These are phyloP conservation scores for Colletotrichum sp. DNA, from an alignment of 2,329 filamentous ascomycete genomes.

Conservation along the genomic window DNA sequence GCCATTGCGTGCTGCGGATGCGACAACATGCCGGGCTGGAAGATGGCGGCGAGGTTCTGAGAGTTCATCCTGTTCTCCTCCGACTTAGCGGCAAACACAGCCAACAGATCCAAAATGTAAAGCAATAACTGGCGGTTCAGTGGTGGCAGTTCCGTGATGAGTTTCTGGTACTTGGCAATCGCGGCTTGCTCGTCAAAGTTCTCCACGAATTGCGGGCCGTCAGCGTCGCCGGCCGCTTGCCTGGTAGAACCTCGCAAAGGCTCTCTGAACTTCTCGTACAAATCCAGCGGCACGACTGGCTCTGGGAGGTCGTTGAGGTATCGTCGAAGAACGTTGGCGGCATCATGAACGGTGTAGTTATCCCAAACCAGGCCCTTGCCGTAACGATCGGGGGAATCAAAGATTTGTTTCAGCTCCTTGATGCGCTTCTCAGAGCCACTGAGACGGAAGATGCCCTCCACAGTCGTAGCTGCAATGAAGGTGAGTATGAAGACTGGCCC, in stretches of 20 bases:
- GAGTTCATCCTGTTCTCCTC: slow-evolving; percentile 98
- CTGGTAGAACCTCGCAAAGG: slow-evolving; percentile 76
- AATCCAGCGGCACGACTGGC: slow-evolving; percentile 91
- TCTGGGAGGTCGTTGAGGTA: slow-evolving; percentile 97
- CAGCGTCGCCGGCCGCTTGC: slow-evolving; percentile 74
- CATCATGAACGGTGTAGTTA: slow-evolving; percentile 97
- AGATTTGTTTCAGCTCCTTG: slow-evolving; percentile 90
- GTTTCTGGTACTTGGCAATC: slow-evolving; percentile 82
- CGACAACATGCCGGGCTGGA: slow-evolving; percentile 94
- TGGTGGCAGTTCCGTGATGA: slow-evolving; percentile 92
- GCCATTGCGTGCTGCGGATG: slow-evolving; percentile 96
- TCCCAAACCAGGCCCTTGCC: slow-evolving; percentile 97
- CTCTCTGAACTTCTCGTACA: slow-evolving; percentile 90
- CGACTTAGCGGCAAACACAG: slow-evolving; percentile 95
- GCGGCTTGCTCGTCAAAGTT: slow-evolving; percentile 68
- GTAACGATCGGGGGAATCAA: slow-evolving; percentile 94
- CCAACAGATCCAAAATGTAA: slow-evolving; percentile 93
- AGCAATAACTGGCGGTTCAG: slow-evolving; percentile 92
- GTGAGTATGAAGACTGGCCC: slow-evolving; percentile 22
- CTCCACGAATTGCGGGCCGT: slow-evolving; percentile 73
- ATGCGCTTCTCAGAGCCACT: slow-evolving; percentile 98
- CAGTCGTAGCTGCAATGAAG: slow-evolving; percentile 74
- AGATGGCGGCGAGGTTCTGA: slow-evolving; percentile 93
- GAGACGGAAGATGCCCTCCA: slow-evolving; percentile 96
- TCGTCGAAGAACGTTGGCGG: slow-evolving; percentile 91